A percentile compares a stretch with the other conserved stretches of the same genome.
These are phyloP conservation scores for Ophiostoma angusticollis DNA, from an alignment of 2,329 filamentous ascomycete genomes.

Conservation along the genomic window DNA sequence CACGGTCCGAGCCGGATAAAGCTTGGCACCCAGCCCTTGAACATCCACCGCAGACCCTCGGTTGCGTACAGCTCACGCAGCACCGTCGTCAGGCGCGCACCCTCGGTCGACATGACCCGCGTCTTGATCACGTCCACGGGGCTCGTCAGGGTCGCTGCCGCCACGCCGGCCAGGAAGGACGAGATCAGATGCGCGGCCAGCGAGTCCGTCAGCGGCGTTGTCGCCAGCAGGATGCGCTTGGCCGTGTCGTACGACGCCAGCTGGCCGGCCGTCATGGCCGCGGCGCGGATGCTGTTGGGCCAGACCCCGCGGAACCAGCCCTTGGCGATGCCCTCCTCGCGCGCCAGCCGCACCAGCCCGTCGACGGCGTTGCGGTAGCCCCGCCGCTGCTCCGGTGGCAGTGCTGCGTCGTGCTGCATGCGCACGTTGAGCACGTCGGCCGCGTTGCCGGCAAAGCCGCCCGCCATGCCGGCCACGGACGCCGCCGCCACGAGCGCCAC, in stretches of 20 bases:
- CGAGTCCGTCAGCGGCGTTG: conserved; percentile 55
- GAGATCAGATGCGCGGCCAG: conserved; percentile 69
- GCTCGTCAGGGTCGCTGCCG: conserved; percentile 73
- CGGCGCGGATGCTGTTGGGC: conserved; percentile 68
- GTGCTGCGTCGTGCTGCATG: conserved; percentile 86
- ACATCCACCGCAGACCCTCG: conserved; percentile 72
- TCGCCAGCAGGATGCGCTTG: conserved; percentile 54
- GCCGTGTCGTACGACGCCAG: conserved; percentile 75
- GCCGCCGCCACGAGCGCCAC: conserved; percentile 72
- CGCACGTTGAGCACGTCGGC: conserved; percentile 95
- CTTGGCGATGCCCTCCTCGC: conserved; percentile 57
- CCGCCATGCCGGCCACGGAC: conserved; percentile 70
- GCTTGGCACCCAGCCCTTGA: conserved; percentile 79
- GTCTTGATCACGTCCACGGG: conserved; percentile 88
- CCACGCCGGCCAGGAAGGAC: conserved; percentile 65
- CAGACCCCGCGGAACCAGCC: conserved; percentile 76
- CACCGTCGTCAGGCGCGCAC: conserved; percentile 41
- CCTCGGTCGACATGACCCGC: conserved; percentile 60
- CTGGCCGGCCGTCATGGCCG: conserved; percentile 80
- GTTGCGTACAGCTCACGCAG: conserved; percentile 53
- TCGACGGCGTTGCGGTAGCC: conserved; percentile 87
- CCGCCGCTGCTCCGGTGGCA: conserved; percentile 58
- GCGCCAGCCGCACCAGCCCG: conserved; percentile 75
- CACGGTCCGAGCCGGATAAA: conserved; percentile 53
- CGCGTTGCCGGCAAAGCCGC: conserved; percentile 83